Evolutionary conservation across 495 filamentous ascomycete species (phyloP).

Genomic region (Gamarada debralockiae): DNA sequence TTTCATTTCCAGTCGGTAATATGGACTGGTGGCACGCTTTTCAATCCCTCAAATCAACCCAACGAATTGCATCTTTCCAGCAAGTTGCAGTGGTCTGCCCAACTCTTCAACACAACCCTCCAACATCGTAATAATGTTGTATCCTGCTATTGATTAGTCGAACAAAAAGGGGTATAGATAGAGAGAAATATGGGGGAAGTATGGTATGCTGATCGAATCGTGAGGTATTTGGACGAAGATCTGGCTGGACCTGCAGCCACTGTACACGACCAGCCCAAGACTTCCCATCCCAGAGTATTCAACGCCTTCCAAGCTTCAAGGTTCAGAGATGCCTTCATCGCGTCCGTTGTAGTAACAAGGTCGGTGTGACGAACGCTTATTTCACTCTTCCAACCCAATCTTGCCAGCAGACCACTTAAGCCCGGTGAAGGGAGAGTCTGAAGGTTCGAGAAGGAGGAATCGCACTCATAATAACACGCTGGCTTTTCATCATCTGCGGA

Average conservation of each 20-base stretch:
- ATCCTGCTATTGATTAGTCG: too few species aligned
- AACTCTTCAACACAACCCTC: too few species aligned
- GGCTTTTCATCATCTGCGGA: slow-evolving; percentile 97
- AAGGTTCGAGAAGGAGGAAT: slow-evolving; percentile 60
- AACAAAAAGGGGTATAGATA: too few species aligned
- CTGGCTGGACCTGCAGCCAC: background rate
- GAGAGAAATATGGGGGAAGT: too few species aligned
- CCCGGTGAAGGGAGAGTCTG: slow-evolving; percentile 79
- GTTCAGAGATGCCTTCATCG: slow-evolving; percentile 97
- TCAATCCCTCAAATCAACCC: too few species aligned
- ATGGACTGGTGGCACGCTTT: too few species aligned
- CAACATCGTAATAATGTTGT: too few species aligned
- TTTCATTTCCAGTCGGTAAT: too few species aligned
- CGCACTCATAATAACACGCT: slow-evolving; percentile 87
- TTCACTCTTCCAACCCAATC: slow-evolving; percentile 73
- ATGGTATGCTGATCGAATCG: too few species aligned
- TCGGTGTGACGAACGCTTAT: slow-evolving; percentile 98
- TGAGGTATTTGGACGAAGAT: background rate
- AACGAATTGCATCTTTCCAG: too few species aligned
- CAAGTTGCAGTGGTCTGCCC: too few species aligned
- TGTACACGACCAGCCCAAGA: background rate
- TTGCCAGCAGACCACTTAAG: slow-evolving; percentile 80
- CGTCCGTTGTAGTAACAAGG: slow-evolving; percentile 96
- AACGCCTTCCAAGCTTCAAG: slow-evolving; percentile 44
- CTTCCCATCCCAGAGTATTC: background rate